Percentiles rank a stretch among this genome's conserved stretches.
Evolutionary conservation across 2,329 filamentous ascomycete genomes (phyloP).

Genomic region (Cladosporium phlei): DNA sequence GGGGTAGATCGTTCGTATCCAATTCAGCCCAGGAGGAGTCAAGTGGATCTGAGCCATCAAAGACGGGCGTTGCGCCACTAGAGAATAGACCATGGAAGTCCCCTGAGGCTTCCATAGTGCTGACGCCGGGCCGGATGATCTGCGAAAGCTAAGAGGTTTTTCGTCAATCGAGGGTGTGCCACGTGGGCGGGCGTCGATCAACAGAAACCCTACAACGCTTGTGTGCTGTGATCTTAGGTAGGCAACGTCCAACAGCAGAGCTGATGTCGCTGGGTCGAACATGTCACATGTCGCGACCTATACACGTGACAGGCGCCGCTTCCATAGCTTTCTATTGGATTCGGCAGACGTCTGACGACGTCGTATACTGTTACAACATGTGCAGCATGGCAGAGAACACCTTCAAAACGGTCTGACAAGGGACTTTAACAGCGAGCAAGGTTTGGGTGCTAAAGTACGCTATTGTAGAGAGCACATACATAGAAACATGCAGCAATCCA

Average conservation of each 20-base stretch:
- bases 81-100: not conserved
- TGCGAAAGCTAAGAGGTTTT: not conserved
- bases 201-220: not conserved
- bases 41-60: not conserved
- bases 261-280: not conserved
- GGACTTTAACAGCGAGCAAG: not conserved
- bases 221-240: not conserved
- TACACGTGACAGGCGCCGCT: not conserved
- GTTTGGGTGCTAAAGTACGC: not conserved
- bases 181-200: not conserved
- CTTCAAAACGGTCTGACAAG: not conserved
- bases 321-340: not conserved
- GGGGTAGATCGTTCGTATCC: not conserved
- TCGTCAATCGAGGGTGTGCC: too few species aligned
- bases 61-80: not conserved
- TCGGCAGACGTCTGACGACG: not conserved
- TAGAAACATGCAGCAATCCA: not conserved
- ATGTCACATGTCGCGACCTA: not conserved
- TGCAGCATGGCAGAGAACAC: not conserved
- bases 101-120: not conserved
- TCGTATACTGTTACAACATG: not conserved
- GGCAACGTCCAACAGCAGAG: not conserved
- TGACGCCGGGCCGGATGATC: not conserved
- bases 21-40: not conserved
- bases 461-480: not conserved